Percentiles rank a stretch among this genome's conserved stretches.
Conservation (phyloP, 805 yeast species). For the Suhomyces prunicola region DNA sequence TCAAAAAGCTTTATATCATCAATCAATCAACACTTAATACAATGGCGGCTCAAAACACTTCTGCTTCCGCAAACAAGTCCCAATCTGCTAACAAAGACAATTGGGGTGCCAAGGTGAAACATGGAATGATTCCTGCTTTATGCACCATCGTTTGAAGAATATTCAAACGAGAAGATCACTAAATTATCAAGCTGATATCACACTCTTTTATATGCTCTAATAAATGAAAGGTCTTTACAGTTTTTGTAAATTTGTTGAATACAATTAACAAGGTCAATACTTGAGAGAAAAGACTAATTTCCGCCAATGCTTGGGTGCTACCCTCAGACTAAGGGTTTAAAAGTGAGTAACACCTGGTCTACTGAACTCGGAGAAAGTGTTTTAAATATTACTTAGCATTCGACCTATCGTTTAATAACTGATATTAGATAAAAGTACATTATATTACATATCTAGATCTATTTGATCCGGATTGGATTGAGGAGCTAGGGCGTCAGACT, state of each 20-base stretch:
- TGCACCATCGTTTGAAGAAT: not conserved
- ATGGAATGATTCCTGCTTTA: not conserved
- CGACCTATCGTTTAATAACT: too few species aligned
- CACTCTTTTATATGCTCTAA: not conserved
- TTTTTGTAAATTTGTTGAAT: not conserved
- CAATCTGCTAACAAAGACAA: constrained; percentile 5
- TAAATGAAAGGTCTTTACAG: not conserved
- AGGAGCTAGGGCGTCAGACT: constrained; percentile 8
- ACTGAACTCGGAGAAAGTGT: too few species aligned
- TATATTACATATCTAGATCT: constrained; percentile 47
- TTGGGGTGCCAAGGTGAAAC: not conserved
- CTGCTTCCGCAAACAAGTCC: constrained; percentile 1
- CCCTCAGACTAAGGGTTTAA: not conserved
- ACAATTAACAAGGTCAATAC: too few species aligned
- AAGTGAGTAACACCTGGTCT: too few species aligned
- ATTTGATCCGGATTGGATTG: constrained; percentile 49
- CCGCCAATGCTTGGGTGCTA: not conserved
- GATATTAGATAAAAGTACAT: not conserved
- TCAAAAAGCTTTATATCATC: not conserved
- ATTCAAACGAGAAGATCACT: not conserved
- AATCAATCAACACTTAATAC: not conserved
- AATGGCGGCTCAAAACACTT: constrained; percentile 3
- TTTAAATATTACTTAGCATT: too few species aligned
- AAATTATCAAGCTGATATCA: not conserved
- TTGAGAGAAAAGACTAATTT: not conserved